Evolutionary conservation across 1,139 yeast genomes (phyloP), one percentile per base, ranked within the genome.

Genomic region (Candida sp.): DNA sequence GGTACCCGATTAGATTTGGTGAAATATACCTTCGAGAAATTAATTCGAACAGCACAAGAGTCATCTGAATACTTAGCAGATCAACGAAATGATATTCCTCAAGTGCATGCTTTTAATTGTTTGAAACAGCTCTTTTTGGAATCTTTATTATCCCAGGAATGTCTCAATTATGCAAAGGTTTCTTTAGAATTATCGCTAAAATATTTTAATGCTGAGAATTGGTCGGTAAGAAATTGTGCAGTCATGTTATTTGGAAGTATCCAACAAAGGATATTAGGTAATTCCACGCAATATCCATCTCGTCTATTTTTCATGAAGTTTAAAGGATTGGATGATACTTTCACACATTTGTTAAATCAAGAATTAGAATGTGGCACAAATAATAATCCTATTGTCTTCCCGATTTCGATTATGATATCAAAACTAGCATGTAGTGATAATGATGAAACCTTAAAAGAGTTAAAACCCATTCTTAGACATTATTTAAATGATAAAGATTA

Each of bases 141-240:
- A 49, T 73, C 93, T 0, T 39, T 76, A 27, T 66, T 93, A 32
- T 68, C 89, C 0, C 70, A 68, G 3, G 64, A 70, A 2, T 76
- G 86, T n/a, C 62, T 75, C 0, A 60, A 63, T 2, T 82, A 72
- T 56, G 73, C 86, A 7, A 83, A 82, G 45, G 63, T 66, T 11
- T 84, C 87, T 0, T 65, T 91, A 34, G 73, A 73, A 22, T 61
- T 88, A 22, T 73, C 95, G 0, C 70, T 93, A 35, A 53, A 65
- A 1, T 75, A 82, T 33, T 88, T 91, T 61, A 73, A 78, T 1
- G 80, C 87, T 4, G 67, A 73, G 0, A 71, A 81, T 29, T 91
- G 98, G 98, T 82, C 96, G 0, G 76, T 93, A 29, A 73, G 97
- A 54, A 93, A 93, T 60, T 88, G 97, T 61, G 89, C 96, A 0